Evolutionary conservation across 257 asterid genomes (phyloP).

Genomic region (Anisodus acutangulus): DNA sequence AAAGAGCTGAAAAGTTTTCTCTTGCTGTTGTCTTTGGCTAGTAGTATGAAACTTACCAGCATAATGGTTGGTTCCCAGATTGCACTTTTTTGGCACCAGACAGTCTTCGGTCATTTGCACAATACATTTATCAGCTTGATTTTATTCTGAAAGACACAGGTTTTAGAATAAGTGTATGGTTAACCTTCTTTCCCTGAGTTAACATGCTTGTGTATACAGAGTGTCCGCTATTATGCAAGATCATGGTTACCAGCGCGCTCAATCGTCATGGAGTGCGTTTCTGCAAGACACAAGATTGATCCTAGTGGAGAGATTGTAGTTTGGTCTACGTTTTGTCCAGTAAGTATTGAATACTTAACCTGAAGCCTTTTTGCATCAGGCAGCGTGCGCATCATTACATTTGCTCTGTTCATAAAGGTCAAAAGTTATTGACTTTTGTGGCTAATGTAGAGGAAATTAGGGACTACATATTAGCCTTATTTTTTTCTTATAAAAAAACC

Average conservation of each 20-base stretch:
- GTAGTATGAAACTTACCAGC: not conserved
- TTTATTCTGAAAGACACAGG: not conserved
- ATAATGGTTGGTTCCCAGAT: constrained; percentile 1
- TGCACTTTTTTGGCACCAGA: not conserved
- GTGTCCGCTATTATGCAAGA: constrained; percentile 33
- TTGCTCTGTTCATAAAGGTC: not conserved
- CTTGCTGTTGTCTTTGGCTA: not conserved
- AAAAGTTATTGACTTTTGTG: not conserved
- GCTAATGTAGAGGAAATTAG: not conserved
- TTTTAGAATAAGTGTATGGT: not conserved
- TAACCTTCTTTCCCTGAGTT: not conserved
- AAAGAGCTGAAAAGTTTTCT: not conserved
- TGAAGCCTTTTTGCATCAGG: constrained; percentile 16
- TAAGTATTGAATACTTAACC: constrained; percentile 27
- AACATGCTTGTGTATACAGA: constrained; percentile 12
- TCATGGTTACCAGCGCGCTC: constrained; percentile 44
- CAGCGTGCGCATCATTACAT: not conserved
- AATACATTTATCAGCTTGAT: not conserved
- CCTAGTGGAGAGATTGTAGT: constrained; percentile 41
- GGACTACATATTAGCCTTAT: not conserved
- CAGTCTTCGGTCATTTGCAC: not conserved
- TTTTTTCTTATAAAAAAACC: not conserved
- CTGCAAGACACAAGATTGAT: constrained; percentile 37
- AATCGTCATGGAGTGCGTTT: constrained; percentile 38
- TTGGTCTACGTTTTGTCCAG: constrained; percentile 38